Base-by-base conservation (phyloP, 176 grass and related monocot species). In the Musa troglodytarum region DNA sequence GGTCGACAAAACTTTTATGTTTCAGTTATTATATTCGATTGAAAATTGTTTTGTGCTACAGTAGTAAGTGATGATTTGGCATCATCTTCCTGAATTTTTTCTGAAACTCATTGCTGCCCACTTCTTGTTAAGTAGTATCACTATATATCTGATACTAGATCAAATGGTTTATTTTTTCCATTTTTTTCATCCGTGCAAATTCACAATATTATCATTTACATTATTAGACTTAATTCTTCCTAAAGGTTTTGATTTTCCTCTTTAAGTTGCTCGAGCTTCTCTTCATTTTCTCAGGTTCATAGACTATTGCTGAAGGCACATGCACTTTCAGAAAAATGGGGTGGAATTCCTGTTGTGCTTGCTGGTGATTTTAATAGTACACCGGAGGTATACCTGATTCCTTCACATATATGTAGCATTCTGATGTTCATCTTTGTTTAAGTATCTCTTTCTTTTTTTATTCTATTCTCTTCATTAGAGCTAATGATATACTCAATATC, bases 301-400 rank as follows among this genome's bases (percentile, higher is more conserved):
- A 86, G 90, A 81, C 74, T 96, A 77, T 58, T 90, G 78, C 74
- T 76, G 71, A 88, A 86, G 70, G 87, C 87, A 56, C 86, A 86
- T 79, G 74, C 50, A 69, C 76, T 96, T 86, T 79, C 93, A 77
- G 84, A 80, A 88, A 96, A 92, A 76, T 96, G 89, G 89, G 77
- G 71, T 74, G 79, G 75, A 64, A 96, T 92, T 88, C 89, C 93
- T 74, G 69, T 96, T 79, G 82, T 96, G 69, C 86, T 96, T 83
- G 90, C 87, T 72, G 93, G 93, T 84, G 93, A 96, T 96, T 96
- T 96, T 81, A 96, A 96, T 76, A 88, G 81, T 78, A 96, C 87
- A 79, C 93, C 93, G 43, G 72, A 85, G 79, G 93, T 92, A 96
- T 65, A 53, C 19, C 13, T 25, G 20, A 23, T 77, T 59, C 69